These are phyloP conservation scores for Berberis thunbergii DNA, from an alignment of 164 flowering plant genomes.

Conservation along the genomic window DNA sequence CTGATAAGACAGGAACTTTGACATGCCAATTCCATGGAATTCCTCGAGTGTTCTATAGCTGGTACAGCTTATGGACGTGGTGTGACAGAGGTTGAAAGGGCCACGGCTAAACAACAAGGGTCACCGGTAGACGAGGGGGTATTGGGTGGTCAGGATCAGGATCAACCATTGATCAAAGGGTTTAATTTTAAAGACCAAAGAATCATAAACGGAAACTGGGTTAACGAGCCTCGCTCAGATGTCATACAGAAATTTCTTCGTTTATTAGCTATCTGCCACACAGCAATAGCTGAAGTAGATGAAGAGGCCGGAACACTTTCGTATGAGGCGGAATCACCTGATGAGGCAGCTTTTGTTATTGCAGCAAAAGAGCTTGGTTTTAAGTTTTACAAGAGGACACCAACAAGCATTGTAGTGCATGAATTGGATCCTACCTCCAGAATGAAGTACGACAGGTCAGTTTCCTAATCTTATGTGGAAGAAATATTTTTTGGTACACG, in stretches of 20 bases:
- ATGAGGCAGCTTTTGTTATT: constrained; percentile 94
- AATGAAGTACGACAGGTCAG: constrained; percentile 61
- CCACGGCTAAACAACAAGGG: constrained; percentile 51
- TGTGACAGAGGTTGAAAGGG: constrained; percentile 78
- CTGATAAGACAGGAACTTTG: constrained; percentile 94
- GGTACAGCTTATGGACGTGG: constrained; percentile 89
- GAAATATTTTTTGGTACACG: not conserved
- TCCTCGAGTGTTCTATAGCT: constrained; percentile 79
- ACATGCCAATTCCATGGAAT: constrained; percentile 98
- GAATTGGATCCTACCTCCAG: constrained; percentile 59
- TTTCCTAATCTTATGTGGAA: not conserved
- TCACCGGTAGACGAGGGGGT: constrained; percentile 33
- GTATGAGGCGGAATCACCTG: constrained; percentile 98
- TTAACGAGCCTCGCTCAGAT: constrained; percentile 50
- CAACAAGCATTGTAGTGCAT: constrained; percentile 52
- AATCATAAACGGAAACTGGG: constrained; percentile 75
- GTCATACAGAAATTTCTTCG: constrained; percentile 66
- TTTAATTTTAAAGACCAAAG: constrained; percentile 83
- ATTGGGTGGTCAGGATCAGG: constrained; percentile 14
- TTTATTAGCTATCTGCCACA: constrained; percentile 76
- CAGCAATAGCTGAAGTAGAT: constrained; percentile 84
- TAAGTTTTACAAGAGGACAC: constrained; percentile 71
- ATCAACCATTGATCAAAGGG: constrained; percentile 48
- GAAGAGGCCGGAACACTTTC: constrained; percentile 47
- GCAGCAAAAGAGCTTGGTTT: constrained; percentile 94